These are phyloP conservation scores for Stentor coeruleus DNA, from an alignment of 73 alveolate genomes.

Conservation along the genomic window DNA sequence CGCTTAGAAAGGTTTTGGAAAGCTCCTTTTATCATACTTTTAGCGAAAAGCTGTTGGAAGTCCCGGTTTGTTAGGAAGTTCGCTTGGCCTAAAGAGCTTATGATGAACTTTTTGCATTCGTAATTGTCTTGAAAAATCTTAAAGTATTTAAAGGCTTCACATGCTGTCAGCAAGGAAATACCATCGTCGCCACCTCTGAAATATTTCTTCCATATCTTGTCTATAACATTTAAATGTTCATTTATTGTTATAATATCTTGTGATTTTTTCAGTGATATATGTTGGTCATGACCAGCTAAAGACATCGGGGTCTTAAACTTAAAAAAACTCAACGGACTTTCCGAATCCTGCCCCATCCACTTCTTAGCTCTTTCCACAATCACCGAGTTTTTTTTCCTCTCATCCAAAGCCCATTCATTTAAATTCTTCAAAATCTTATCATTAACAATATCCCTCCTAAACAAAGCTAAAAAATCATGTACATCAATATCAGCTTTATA, in stretches of 20 bases:
- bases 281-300: neutral
- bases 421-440: neutral
- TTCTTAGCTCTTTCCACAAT: neutral
- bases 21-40: conserved; percentile 20
- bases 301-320: neutral
- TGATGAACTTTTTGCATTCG: neutral
- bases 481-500: neutral
- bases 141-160: neutral
- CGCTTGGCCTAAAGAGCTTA: neutral
- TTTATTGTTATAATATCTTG: neutral
- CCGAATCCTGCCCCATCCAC: neutral
- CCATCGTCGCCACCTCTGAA: neutral
- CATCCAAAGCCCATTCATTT: neutral
- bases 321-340: neutral
- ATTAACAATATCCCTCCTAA: neutral
- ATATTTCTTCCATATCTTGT: neutral
- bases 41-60: conserved; percentile 13
- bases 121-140: neutral
- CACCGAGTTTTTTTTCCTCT: neutral
- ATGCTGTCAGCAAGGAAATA: neutral
- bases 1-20: neutral
- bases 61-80: neutral
- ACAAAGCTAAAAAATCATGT: neutral
- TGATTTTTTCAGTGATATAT: neutral
- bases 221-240: conserved; percentile 1